These are phyloP conservation scores for Baudoinia panamericana DNA, from an alignment of 495 filamentous ascomycete species.

Conservation along the genomic window DNA sequence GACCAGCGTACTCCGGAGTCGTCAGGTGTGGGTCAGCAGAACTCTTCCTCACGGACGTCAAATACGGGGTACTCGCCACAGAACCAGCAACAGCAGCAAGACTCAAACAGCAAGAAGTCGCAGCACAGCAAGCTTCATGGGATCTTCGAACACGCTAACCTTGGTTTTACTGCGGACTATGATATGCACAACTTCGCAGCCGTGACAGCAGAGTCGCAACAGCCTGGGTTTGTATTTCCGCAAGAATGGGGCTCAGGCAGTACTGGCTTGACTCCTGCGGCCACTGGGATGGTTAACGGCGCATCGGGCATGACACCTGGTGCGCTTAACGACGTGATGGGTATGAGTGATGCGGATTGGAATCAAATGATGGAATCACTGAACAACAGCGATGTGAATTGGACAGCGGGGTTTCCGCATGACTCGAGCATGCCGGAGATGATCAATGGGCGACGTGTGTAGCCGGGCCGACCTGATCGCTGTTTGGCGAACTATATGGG, in stretches of 20 bases:
- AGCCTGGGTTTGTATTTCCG: slow-evolving; percentile 7
- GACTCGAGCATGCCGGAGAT: too few species aligned
- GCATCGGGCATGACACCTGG: slow-evolving; percentile 3
- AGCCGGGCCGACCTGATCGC: too few species aligned
- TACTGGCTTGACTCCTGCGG: background rate
- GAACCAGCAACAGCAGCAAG: slow-evolving; percentile 1
- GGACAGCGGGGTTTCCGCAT: too few species aligned
- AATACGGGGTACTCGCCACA: slow-evolving; percentile 14
- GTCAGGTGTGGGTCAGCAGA: slow-evolving; percentile 4
- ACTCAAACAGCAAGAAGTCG: background rate
- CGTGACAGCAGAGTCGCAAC: background rate
- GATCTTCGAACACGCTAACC: too few species aligned
- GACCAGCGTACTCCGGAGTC: slow-evolving; percentile 12
- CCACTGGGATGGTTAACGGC: slow-evolving; percentile 5
- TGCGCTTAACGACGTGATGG: slow-evolving; percentile 4
- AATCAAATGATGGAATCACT: slow-evolving; percentile 9
- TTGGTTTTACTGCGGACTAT: too few species aligned
- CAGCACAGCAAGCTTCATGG: background rate
- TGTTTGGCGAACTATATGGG: too few species aligned
- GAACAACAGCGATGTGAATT: slow-evolving; percentile 8
- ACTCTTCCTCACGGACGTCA: slow-evolving; percentile 9
- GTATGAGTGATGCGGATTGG: slow-evolving; percentile 8
- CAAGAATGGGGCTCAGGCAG: slow-evolving; percentile 2
- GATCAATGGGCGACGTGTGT: too few species aligned
- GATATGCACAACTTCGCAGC: slow-evolving; percentile 10